Conservation (phyloP, 148 eudicot species). For the Rhododendron ovatum region DNA sequence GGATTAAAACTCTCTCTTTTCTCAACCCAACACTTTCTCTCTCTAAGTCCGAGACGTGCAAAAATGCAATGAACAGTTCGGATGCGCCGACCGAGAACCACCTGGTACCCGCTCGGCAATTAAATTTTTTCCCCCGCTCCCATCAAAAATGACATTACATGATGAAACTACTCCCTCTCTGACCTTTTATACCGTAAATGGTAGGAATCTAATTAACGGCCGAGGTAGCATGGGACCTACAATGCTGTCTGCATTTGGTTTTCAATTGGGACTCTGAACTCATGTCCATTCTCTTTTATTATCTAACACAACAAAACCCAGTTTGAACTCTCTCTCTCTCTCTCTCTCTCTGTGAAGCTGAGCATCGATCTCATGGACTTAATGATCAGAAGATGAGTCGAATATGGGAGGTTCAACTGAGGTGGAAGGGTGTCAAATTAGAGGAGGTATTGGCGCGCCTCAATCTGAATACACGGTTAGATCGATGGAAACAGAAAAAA, state of each 20-base stretch:
- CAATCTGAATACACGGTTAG: slow-evolving; percentile 18
- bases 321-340: not conserved
- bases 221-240: not conserved
- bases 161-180: not conserved
- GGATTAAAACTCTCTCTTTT: no score
- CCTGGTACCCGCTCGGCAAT: no score
- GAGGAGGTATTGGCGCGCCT: slow-evolving; percentile 18
- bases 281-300: no score
- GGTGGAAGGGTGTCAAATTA: not conserved
- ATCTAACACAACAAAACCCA: not conserved
- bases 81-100: no score
- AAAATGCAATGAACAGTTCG: no score
- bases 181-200: not conserved
- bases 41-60: no score
- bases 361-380: not conserved
- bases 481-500: not conserved
- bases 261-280: not conserved
- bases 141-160: not conserved
- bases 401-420: not conserved
- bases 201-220: not conserved
- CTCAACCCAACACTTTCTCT: no score
- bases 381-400: not conserved
- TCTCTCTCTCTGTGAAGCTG: not conserved
- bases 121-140: no score
- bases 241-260: slow-evolving; percentile 8